A percentile compares a stretch with the other conserved stretches of the same genome.
phyloP scores from a whole-genome alignment of 176 grass and related monocot species.

The Ananas comosus region DNA sequence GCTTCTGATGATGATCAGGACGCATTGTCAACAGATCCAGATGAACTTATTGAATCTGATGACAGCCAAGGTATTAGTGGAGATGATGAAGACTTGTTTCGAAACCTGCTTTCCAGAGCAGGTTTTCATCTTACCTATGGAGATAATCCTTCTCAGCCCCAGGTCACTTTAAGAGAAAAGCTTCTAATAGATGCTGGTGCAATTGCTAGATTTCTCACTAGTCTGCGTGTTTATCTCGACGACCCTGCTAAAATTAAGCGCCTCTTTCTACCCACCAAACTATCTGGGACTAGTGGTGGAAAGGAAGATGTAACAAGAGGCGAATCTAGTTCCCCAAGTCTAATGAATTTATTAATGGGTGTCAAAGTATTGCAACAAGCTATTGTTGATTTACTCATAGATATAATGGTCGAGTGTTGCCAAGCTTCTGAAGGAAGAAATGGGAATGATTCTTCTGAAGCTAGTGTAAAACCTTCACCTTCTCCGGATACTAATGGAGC shows the following conservation, averaged over 20 bases:
- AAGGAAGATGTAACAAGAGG: conserved; percentile 49
- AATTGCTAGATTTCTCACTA: conserved; percentile 78
- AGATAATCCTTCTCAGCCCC: conserved; percentile 55
- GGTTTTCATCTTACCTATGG: conserved; percentile 72
- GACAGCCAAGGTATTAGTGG: conserved; percentile 60
- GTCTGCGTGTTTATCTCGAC: conserved; percentile 77
- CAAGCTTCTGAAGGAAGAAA: conserved; percentile 62
- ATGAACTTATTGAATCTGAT: conserved; percentile 76
- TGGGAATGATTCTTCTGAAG: conserved; percentile 34
- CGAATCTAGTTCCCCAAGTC: conserved; percentile 46
- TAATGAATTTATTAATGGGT: conserved; percentile 80
- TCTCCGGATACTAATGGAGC: conserved; percentile 50
- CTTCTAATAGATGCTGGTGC: conserved; percentile 67
- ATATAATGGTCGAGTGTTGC: conserved; percentile 98
- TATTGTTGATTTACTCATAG: conserved; percentile 88
- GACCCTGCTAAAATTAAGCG: conserved; percentile 80
- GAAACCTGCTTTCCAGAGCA: conserved; percentile 58
- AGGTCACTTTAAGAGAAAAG: conserved; percentile 70
- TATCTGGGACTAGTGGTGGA: conserved; percentile 39
- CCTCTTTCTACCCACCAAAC: conserved; percentile 68
- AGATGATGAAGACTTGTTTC: conserved; percentile 75
- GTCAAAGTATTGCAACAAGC: conserved; percentile 86
- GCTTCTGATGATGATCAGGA: conserved; percentile 91
- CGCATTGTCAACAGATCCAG: conserved; percentile 69
- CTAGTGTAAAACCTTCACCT: conserved; percentile 50